Base-by-base conservation (phyloP, 108 stramenopile species). In the Nitzschia palea region DNA sequence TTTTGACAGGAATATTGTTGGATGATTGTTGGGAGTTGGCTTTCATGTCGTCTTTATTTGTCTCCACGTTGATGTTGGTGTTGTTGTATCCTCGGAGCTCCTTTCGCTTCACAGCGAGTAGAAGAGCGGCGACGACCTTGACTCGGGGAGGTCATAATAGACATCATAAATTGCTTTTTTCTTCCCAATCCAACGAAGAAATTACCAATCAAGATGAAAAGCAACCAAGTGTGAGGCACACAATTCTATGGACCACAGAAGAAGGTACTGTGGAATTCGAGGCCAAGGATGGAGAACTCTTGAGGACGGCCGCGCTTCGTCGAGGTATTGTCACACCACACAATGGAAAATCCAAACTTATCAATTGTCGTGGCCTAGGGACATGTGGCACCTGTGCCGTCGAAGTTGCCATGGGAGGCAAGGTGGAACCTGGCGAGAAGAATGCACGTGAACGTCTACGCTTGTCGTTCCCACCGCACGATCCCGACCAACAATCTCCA, bases 311-410 rank as follows among this genome's bases (percentile, higher is more conserved):
- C n/a, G 51, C 73, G 23, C 64, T 87, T 10, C 57, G 74, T 54
- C 22, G 76, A 33, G 70, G 69, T 14, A 10, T 67, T 10, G 67
- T 67, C 35, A 77, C 67, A 54, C 83, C 83, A 15, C 86, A 87
- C 79, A 87, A 87, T 67, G 81, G 81, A 31, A 56, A 62, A 27
- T 52, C 83, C 4, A 62, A 74, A 43, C 42, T 84, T 32, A 87
- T 87, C 66, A 87, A 87, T 72, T 87, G 86, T 56, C 70, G 83
- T 27, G 86, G 86, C 33, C 60, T 87, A 2, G 83, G 86, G 14
- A 87, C 86, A 0, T 87, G 86, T 62, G 86, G 86, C 0, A 87
- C 86, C 1, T 87, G 86, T 58, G 86, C 86, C 0, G 83, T 87
- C 1, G 80, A 85, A 79, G 74, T 85, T 27, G 40, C 37, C 26